A percentile compares a stretch with the other conserved stretches of the same genome.
These are phyloP conservation scores for Pistacia integerrima DNA, from an alignment of 345 rosid genomes.

Conservation along the genomic window DNA sequence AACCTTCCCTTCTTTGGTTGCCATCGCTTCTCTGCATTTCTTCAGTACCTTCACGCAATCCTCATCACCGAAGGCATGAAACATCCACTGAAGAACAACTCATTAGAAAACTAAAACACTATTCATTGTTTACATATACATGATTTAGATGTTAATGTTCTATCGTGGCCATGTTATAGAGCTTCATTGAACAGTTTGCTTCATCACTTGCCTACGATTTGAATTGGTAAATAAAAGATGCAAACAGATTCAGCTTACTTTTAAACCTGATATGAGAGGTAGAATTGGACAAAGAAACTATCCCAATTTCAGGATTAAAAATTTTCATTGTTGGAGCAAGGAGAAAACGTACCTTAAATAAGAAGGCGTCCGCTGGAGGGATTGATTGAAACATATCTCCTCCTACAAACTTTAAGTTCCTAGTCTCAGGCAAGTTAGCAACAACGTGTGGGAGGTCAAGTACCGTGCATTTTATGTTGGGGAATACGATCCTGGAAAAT, in stretches of 20 bases:
- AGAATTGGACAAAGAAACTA: too few relatives aligned
- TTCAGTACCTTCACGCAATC: conserved; percentile 50
- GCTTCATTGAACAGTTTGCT: too few relatives aligned
- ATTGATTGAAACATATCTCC: conserved; percentile 49
- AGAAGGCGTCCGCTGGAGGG: conserved; percentile 44
- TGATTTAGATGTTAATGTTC: not conserved
- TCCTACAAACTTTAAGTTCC: conserved; percentile 40
- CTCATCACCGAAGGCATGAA: conserved; percentile 47
- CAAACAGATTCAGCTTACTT: too few relatives aligned
- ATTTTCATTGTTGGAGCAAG: not conserved
- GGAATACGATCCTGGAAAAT: conserved; percentile 37
- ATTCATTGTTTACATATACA: not conserved
- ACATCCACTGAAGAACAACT: conserved; percentile 28
- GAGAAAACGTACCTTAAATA: conserved; percentile 41
- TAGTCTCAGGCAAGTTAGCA: conserved; percentile 18
- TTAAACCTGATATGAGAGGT: too few relatives aligned
- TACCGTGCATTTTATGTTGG: conserved; percentile 41
- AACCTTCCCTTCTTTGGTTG: conserved; percentile 16
- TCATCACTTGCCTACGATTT: too few relatives aligned
- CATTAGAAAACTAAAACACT: not conserved
- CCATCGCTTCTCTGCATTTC: conserved; percentile 41
- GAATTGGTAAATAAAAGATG: too few relatives aligned
- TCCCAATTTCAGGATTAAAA: too few relatives aligned
- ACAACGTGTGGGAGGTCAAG: conserved; percentile 49
- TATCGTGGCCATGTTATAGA: not conserved